These are phyloP conservation scores for Beauveria caledonica DNA, from an alignment of 2,329 filamentous ascomycete species.

Conservation along the genomic window DNA sequence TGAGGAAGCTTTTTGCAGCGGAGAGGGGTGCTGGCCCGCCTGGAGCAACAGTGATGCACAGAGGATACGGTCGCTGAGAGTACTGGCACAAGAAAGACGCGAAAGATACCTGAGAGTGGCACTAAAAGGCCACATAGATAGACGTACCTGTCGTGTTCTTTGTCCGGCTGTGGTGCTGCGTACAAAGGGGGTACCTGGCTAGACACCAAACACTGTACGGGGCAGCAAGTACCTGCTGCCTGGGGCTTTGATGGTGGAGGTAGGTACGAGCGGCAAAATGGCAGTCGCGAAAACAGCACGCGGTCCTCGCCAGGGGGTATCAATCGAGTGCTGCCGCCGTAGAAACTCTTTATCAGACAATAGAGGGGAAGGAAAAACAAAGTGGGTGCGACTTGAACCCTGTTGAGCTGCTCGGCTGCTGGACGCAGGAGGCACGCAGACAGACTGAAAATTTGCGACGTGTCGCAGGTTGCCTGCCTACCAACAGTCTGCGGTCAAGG, in stretches of 20 bases:
- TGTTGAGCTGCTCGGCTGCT: neutral
- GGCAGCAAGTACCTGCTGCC: neutral
- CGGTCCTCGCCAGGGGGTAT: neutral
- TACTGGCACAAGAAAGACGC: neutral
- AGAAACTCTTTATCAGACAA: neutral
- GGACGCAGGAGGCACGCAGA: neutral
- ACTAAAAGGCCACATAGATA: neutral
- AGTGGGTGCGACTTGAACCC: slow-evolving; percentile 5
- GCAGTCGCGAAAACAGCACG: slow-evolving; percentile 5
- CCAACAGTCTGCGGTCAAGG: neutral
- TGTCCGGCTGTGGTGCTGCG: neutral
- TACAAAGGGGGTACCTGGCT: no score
- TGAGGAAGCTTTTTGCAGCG: neutral
- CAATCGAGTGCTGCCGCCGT: neutral
- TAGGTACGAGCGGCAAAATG: slow-evolving; percentile 2
- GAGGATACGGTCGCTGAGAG: neutral
- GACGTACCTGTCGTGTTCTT: neutral
- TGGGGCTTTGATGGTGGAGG: slow-evolving; percentile 5
- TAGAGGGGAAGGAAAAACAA: neutral
- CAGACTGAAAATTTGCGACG: slow-evolving; percentile 3
- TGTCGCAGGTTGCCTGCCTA: neutral
- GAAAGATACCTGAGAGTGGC: neutral
- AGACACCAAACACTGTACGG: neutral
- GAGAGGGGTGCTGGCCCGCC: neutral
- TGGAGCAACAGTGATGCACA: neutral